Percentiles rank a stretch among this genome's conserved stretches.
phyloP scores from a whole-genome alignment of 441 rosid species.

The Eutrema salsugineum region DNA sequence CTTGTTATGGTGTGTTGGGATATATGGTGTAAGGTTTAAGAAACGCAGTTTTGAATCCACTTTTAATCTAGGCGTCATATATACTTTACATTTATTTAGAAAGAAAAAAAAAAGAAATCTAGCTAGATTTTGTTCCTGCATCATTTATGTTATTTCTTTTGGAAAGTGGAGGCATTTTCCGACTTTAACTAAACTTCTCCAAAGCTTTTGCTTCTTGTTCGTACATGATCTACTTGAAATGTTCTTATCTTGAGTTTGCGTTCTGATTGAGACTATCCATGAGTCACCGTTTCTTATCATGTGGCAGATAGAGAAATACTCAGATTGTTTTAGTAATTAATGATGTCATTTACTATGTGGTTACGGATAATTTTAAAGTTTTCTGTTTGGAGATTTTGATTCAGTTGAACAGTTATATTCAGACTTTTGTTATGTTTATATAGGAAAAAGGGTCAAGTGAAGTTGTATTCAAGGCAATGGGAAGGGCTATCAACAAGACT shows the following conservation, averaged over 20 bases:
- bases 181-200: no score
- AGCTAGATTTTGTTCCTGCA: not conserved
- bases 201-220: no score
- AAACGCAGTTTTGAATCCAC: not conserved
- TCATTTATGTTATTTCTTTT: not conserved
- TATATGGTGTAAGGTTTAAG: constrained; percentile 20
- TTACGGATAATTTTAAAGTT: not conserved
- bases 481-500: constrained; percentile 85
- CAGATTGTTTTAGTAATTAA: not conserved
- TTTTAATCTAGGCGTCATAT: not conserved
- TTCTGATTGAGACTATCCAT: not conserved
- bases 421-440: not conserved
- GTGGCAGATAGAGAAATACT: not conserved
- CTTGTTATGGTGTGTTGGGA: not conserved
- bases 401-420: not conserved
- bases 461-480: constrained; percentile 77
- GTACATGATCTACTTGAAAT: not conserved
- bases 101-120: not conserved
- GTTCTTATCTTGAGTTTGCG: not conserved
- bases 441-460: constrained; percentile 67
- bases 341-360: not conserved
- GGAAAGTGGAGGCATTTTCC: not conserved
- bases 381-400: not conserved
- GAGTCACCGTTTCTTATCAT: not conserved
- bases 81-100: not conserved